Evolutionary conservation across 805 yeast genomes (phyloP).

Genomic region (Hagleromyces aurorensis): DNA sequence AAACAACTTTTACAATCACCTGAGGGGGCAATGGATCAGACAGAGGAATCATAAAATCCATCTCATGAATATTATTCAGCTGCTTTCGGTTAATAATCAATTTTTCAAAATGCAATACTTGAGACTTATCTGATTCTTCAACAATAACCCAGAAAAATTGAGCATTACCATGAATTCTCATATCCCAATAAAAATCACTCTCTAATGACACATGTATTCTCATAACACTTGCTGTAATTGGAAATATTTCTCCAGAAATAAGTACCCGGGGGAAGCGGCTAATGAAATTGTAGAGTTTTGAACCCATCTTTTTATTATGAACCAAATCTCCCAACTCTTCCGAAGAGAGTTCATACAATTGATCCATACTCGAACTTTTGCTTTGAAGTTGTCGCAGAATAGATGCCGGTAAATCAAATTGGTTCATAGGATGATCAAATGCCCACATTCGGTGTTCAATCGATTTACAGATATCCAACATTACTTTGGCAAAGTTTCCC

Average conservation of each 20-base stretch:
- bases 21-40: slow-evolving; percentile 88
- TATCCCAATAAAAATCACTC: slow-evolving; percentile 85
- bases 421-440: slow-evolving; percentile 81
- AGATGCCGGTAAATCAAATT: slow-evolving; percentile 70
- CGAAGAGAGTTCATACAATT: slow-evolving; percentile 61
- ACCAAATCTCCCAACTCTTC: slow-evolving; percentile 84
- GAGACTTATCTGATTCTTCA: slow-evolving; percentile 71
- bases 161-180: slow-evolving; percentile 67
- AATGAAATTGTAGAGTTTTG: slow-evolving; percentile 47
- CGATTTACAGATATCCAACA: slow-evolving; percentile 78
- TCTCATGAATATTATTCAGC: slow-evolving; percentile 48
- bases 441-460: slow-evolving; percentile 84
- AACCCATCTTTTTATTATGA: slow-evolving; percentile 73
- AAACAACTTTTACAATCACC: slow-evolving; percentile 65
- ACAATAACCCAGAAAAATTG: slow-evolving; percentile 91
- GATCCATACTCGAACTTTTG: slow-evolving; percentile 62
- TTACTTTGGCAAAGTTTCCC: slow-evolving; percentile 71
- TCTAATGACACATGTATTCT: slow-evolving; percentile 62
- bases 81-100: slow-evolving; percentile 58
- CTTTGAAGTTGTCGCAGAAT: slow-evolving; percentile 54
- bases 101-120: slow-evolving; percentile 75
- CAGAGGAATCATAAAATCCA: slow-evolving; percentile 90
- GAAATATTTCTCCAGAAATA: slow-evolving; percentile 78
- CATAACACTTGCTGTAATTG: slow-evolving; percentile 81
- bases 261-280: slow-evolving; percentile 68